Conservation (phyloP, 768 basidiomycete genomes). For the Trametes meyenii region DNA sequence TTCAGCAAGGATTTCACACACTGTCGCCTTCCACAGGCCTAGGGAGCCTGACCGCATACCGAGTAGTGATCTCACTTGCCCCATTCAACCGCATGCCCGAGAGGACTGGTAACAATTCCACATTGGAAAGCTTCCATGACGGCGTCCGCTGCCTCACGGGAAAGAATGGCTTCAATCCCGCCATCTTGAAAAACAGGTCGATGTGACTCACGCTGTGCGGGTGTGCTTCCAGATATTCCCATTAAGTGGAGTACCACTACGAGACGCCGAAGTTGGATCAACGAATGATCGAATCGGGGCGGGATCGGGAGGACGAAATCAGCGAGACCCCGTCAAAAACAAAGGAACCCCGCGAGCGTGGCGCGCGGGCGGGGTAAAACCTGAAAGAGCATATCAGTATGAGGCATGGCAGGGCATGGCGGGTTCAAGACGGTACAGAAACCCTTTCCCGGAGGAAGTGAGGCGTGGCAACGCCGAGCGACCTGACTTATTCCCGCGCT, state of each 20-base stretch:
- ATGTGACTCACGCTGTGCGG: too few relatives aligned
- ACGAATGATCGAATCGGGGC: not conserved
- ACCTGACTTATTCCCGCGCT: not conserved
- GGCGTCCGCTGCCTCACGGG: not conserved
- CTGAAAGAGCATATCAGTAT: not conserved
- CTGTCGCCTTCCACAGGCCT: not conserved
- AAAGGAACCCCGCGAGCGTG: not conserved
- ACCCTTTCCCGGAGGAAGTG: not conserved
- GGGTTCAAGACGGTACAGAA: too few relatives aligned
- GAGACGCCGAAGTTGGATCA: not conserved
- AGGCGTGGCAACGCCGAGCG: not conserved
- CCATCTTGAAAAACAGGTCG: too few relatives aligned
- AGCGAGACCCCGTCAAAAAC: not conserved
- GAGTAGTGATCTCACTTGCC: slow-evolving; percentile 5
- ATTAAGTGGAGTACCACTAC: not conserved
- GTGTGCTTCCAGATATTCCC: too few relatives aligned
- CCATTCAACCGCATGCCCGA: not conserved
- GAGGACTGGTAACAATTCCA: not conserved
- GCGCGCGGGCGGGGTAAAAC: too few relatives aligned
- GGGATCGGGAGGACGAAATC: not conserved
- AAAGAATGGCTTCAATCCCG: not conserved
- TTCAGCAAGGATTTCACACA: too few relatives aligned
- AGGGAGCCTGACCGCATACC: not conserved
- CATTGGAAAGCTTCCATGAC: not conserved
- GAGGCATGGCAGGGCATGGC: not conserved